phyloP scores from a whole-genome alignment of 192 early-diverging fungal species.

The Dispira parvispora region DNA sequence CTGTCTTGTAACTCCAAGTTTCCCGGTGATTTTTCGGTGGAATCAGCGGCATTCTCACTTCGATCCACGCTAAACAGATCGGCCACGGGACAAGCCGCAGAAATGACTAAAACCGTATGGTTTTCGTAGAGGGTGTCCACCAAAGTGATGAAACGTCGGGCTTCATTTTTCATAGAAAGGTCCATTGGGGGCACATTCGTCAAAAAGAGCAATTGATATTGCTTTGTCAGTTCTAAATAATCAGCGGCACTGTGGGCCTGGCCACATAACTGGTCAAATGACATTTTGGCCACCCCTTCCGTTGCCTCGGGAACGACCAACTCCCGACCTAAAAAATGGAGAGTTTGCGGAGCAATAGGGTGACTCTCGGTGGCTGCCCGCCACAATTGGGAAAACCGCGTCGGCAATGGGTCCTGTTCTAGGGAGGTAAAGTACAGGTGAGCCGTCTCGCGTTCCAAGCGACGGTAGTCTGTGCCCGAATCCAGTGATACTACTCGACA shows the following conservation, averaged over 20 bases:
- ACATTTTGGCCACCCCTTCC: conserved; percentile 49
- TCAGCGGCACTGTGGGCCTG: conserved; percentile 66
- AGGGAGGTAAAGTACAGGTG: conserved; percentile 57
- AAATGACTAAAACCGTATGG: conserved; percentile 49
- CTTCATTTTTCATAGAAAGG: conserved; percentile 60
- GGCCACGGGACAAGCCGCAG: conserved; percentile 44
- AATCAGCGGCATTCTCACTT: conserved; percentile 18
- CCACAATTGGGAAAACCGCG: conserved; percentile 20
- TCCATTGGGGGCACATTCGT: conserved; percentile 57
- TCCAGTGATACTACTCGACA: conserved; percentile 70
- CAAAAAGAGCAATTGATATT: conserved; percentile 60
- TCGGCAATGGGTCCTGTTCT: no score
- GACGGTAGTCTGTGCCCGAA: conserved; percentile 88
- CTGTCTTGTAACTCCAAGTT: conserved; percentile 17
- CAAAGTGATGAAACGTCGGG: conserved; percentile 82
- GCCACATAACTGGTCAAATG: conserved; percentile 66
- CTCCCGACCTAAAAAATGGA: conserved; percentile 62
- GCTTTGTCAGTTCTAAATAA: conserved; percentile 66
- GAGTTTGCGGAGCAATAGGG: conserved; percentile 20
- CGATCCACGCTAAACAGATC: conserved; percentile 55
- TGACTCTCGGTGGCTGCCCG: conserved; percentile 4
- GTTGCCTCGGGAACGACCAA: conserved; percentile 47
- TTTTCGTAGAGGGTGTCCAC: conserved; percentile 87
- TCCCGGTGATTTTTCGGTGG: conserved; percentile 18
- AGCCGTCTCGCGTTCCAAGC: conserved; percentile 33